phyloP scores from a whole-genome alignment of 305 asterid species.

The Solanum hybrid region DNA sequence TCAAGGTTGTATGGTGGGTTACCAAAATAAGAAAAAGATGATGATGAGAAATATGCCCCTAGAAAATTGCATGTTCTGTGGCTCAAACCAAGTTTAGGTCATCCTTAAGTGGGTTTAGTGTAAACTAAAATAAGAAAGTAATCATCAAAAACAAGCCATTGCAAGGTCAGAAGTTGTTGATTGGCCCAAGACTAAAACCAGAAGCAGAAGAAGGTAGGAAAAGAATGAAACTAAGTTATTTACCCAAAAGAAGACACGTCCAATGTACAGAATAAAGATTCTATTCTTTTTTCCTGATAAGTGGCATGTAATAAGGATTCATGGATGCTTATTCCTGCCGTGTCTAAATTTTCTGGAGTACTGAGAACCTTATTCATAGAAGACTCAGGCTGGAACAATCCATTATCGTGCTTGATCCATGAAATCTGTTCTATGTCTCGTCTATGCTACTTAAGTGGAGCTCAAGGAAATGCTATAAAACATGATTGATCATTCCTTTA shows the following conservation, averaged over 20 bases:
- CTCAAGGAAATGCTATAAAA: background rate
- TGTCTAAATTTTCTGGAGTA: background rate
- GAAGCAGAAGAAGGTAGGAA: background rate
- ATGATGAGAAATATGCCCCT: background rate
- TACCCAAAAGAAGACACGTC: background rate
- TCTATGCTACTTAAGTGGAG: background rate
- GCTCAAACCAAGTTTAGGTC: background rate
- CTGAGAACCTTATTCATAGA: background rate
- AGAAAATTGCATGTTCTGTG: background rate
- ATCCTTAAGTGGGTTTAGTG: background rate
- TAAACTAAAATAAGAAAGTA: background rate
- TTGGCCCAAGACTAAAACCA: background rate
- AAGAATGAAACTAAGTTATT: background rate
- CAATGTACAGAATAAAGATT: background rate
- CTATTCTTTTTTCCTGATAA: background rate
- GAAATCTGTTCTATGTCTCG: background rate
- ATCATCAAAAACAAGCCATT: background rate
- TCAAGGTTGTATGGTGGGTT: background rate
- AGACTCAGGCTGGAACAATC: background rate
- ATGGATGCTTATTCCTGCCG: background rate
- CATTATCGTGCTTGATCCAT: background rate
- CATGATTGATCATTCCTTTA: constrained; percentile 1
- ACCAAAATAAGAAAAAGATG: background rate
- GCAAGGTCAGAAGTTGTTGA: background rate
- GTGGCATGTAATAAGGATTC: background rate